These are phyloP conservation scores for Starmerella vaccinii DNA, from an alignment of 805 yeast species.

Conservation along the genomic window DNA sequence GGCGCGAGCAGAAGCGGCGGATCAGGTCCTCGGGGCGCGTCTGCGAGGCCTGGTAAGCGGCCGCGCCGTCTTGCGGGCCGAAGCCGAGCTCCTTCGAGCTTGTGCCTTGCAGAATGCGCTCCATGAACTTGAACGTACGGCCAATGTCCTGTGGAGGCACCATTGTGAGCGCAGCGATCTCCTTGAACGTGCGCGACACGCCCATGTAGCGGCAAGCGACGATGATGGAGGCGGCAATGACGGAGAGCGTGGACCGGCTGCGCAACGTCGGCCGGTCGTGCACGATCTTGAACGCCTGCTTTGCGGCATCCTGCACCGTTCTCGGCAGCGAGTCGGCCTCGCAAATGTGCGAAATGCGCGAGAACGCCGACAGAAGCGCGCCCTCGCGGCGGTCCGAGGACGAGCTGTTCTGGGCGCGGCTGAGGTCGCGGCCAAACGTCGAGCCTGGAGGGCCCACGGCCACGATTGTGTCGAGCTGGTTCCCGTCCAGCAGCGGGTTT, in stretches of 20 bases:
- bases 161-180: slow-evolving; percentile 86
- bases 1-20: slow-evolving; percentile 89
- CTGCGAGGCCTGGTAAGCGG: slow-evolving; percentile 55
- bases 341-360: slow-evolving; percentile 88
- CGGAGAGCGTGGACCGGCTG: slow-evolving; percentile 85
- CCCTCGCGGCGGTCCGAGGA: slow-evolving; percentile 80
- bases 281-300: slow-evolving; percentile 86
- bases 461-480: slow-evolving; percentile 84
- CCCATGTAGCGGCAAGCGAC: slow-evolving; percentile 90
- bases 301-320: slow-evolving; percentile 94
- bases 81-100: slow-evolving; percentile 32
- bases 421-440: slow-evolving; percentile 79
- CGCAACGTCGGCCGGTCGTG: slow-evolving; percentile 76
- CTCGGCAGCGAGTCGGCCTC: slow-evolving; percentile 92
- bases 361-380: slow-evolving; percentile 77
- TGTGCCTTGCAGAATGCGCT: slow-evolving; percentile 41
- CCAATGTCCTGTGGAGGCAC: slow-evolving; percentile 94
- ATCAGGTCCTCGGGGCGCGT: slow-evolving; percentile 90
- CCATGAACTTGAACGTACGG: slow-evolving; percentile 76
- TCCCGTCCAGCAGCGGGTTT: slow-evolving; percentile 82
- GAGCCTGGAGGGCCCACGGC: slow-evolving; percentile 78
- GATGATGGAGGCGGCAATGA: slow-evolving; percentile 92
- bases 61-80: slow-evolving; percentile 19
- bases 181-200: slow-evolving; percentile 90
- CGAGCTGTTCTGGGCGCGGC: slow-evolving; percentile 77